A percentile compares a stretch with the other conserved stretches of the same genome.
These are phyloP conservation scores for Claviceps arundinis DNA, from an alignment of 2,329 filamentous ascomycete genomes.

Conservation along the genomic window DNA sequence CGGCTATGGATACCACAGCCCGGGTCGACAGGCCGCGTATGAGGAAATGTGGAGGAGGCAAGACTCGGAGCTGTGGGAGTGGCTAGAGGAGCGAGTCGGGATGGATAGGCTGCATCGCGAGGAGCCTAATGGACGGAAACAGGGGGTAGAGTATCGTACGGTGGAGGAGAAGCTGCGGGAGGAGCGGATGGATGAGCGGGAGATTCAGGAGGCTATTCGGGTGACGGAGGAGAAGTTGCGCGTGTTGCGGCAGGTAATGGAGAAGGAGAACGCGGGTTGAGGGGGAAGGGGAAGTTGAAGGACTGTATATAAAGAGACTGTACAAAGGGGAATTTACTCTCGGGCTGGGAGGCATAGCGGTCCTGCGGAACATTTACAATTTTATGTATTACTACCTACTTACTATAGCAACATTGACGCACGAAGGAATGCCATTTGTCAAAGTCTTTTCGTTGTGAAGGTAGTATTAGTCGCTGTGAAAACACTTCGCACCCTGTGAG, in stretches of 20 bases:
- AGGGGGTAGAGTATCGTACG: conserved; percentile 38
- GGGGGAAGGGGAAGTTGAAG: background rate
- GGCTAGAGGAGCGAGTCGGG: conserved; percentile 78
- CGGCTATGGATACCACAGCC: conserved; percentile 21
- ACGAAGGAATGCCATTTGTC: too few relatives aligned
- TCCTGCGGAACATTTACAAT: too few relatives aligned
- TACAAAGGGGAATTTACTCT: too few relatives aligned
- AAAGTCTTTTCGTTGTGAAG: too few relatives aligned
- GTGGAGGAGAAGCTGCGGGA: conserved; percentile 46
- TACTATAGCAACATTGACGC: too few relatives aligned
- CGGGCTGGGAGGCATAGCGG: too few relatives aligned
- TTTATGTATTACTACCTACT: too few relatives aligned
- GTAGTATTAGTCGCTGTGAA: too few relatives aligned
- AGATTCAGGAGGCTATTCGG: conserved; percentile 67
- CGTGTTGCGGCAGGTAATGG: conserved; percentile 58
- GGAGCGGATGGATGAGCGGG: conserved; percentile 53
- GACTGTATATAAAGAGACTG: too few relatives aligned
- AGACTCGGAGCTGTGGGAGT: conserved; percentile 83
- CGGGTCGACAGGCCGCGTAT: conserved; percentile 68
- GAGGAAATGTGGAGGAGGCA: conserved; percentile 86
- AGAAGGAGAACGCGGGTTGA: conserved; percentile 26
- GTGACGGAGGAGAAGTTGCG: conserved; percentile 77
- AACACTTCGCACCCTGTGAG: too few relatives aligned
- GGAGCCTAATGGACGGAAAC: conserved; percentile 26
- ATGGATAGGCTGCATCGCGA: conserved; percentile 43